phyloP scores from a whole-genome alignment of 2,329 filamentous ascomycete species.

The Xylariales sp. region DNA sequence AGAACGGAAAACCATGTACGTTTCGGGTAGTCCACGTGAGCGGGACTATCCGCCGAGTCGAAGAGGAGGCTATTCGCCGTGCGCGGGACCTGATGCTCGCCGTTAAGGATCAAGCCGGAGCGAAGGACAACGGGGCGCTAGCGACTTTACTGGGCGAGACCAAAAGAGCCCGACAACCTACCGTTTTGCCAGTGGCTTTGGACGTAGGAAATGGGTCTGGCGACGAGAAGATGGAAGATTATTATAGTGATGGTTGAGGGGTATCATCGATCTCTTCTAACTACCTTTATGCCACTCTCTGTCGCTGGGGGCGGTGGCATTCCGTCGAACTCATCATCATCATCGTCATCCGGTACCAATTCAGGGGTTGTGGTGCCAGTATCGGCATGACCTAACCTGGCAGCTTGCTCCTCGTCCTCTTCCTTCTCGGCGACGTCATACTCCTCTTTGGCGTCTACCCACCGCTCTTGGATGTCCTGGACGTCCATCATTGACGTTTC shows the following conservation, averaged over 20 bases:
- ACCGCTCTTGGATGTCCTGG: slow-evolving; percentile 88
- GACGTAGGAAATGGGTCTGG: slow-evolving; percentile 43
- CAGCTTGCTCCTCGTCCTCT: slow-evolving; percentile 71
- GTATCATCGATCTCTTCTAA: slow-evolving; percentile 57
- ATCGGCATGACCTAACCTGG: slow-evolving; percentile 32
- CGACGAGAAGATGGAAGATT: slow-evolving; percentile 28
- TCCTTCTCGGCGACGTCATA: slow-evolving; percentile 76
- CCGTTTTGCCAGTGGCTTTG: slow-evolving; percentile 30
- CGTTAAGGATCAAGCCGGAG: slow-evolving; percentile 45
- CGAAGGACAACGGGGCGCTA: slow-evolving; percentile 24
- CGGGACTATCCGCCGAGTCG: slow-evolving; percentile 87
- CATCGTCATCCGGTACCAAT: slow-evolving; percentile 28
- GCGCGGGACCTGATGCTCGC: slow-evolving; percentile 68
- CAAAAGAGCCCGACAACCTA: slow-evolving; percentile 16
- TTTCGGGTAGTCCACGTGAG: slow-evolving; percentile 83
- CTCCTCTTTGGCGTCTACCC: slow-evolving; percentile 85
- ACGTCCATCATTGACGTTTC: slow-evolving; percentile 72
- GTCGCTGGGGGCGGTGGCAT: slow-evolving; percentile 40
- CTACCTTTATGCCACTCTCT: slow-evolving; percentile 66
- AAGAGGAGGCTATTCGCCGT: slow-evolving; percentile 80
- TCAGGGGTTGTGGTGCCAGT: slow-evolving; percentile 29
- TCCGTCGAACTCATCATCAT: slow-evolving; percentile 43
- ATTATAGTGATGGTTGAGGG: slow-evolving; percentile 23
- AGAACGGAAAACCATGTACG: slow-evolving; percentile 61
- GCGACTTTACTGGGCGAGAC: slow-evolving; percentile 34